Base-by-base conservation (phyloP, 331 rosid genomes). In the Acacia pycnantha region DNA sequence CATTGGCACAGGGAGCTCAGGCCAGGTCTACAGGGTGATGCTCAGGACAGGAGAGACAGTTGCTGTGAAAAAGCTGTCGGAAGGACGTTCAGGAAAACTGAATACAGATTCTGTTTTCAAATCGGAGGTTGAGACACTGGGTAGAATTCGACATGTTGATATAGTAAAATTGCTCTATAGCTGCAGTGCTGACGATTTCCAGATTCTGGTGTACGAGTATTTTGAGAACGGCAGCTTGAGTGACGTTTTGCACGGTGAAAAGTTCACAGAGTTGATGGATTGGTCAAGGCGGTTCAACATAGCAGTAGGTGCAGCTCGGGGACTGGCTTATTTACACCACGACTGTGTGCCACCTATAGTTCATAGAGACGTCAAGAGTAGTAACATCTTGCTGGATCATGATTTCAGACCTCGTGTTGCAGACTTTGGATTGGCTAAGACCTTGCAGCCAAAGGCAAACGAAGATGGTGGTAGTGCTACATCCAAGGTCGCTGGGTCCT, bases 321-420 rank as follows among this genome's bases (percentile, higher is more conserved):
- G 77, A 15, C 56, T 50, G 46, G 77, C 77, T 50, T 73, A 73
- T 73, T 73, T 73, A 19, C 77, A 95, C 64, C 98, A 93, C 58
- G 97, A 93, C 73, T 91, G 94, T 74, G 89, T 76, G n/a, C 97
- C 94, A 0, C 69, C 91, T 0, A 88, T 95, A 35, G 83, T 95
- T 73, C 98, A 92, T 69, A 88, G 99, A 18, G 99, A 95, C 35
- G 91, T 93, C 16, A 95, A 95, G 97, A 95, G 98, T 31, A 95
- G 94, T 51, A 95, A 95, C 83, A 92, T 95, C 46, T 84, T 95
- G 79, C 70, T 92, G 69, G 95, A 93, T 41, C 82, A 35, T 21
- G 93, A 95, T 11, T 92, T 89, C 67, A 74, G 66, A 15, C 92
- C 98, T 0, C 86, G 85, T 0, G 85, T 92, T 51, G 99, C 94